phyloP scores from a whole-genome alignment of 768 basidiomycete species.

The Rhodocollybia butyracea region DNA sequence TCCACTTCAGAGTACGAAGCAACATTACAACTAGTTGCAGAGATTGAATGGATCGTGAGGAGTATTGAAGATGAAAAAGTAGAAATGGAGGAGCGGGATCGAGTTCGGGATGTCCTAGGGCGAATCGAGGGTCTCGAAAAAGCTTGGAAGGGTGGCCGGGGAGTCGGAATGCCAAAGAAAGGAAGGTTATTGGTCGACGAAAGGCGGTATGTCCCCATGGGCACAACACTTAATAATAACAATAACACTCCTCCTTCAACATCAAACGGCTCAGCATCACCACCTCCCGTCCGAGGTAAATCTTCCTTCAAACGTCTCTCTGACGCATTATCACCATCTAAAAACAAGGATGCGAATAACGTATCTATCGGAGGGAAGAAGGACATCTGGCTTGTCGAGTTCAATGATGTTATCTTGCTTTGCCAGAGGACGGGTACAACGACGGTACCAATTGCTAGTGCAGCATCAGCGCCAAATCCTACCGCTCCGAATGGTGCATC shows the following conservation, averaged over 20 bases:
- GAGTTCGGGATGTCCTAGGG: constrained; percentile 43
- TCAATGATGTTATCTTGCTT: constrained; percentile 92
- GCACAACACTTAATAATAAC: constrained; percentile 13
- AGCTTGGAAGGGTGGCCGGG: constrained; percentile 81
- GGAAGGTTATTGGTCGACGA: constrained; percentile 88
- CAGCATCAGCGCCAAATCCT: constrained; percentile 79
- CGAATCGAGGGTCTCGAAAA: constrained; percentile 96
- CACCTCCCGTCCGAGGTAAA: constrained; percentile 68
- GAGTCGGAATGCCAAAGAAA: constrained; percentile 87
- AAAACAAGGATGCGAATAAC: constrained; percentile 18
- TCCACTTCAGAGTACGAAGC: constrained; percentile 97
- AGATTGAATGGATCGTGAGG: constrained; percentile 93
- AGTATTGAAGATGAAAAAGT: constrained; percentile 48
- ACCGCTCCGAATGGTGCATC: too few species aligned
- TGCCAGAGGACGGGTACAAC: constrained; percentile 92
- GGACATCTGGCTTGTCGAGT: constrained; percentile 92
- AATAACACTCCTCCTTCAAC: constrained; percentile 37
- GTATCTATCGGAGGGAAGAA: constrained; percentile 72
- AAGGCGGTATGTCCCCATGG: constrained; percentile 40
- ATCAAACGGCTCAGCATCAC: constrained; percentile 23
- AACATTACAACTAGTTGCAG: constrained; percentile 93
- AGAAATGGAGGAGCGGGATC: constrained; percentile 2
- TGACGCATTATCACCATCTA: constrained; percentile 57
- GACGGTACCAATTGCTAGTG: constrained; percentile 69
- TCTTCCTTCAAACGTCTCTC: constrained; percentile 87